Evolutionary conservation across 2,329 filamentous ascomycete genomes (phyloP).

Genomic region (Cercospora brassicicola): DNA sequence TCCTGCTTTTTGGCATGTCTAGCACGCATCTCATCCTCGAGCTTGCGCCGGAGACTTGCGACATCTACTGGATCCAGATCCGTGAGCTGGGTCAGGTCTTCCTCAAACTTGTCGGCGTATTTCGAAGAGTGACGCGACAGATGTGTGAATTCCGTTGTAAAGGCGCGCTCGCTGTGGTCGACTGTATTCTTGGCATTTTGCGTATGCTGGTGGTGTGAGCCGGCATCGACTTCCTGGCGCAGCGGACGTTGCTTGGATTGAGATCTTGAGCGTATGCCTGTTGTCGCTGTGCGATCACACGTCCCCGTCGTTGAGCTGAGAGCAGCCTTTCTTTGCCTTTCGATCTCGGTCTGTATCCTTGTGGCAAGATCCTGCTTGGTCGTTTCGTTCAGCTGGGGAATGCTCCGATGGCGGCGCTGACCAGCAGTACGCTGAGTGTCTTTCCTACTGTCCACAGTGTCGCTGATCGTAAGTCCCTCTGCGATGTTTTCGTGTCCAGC

Average conservation of each 20-base stretch:
- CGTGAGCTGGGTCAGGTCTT: slow-evolving; percentile 56
- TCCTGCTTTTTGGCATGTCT: slow-evolving; percentile 9
- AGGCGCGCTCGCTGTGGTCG: neutral
- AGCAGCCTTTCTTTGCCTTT: slow-evolving; percentile 24
- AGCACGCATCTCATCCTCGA: slow-evolving; percentile 53
- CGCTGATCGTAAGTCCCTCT: slow-evolving; percentile 11
- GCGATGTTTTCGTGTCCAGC: slow-evolving; percentile 10
- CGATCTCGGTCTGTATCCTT: slow-evolving; percentile 35
- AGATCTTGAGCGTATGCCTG: slow-evolving; percentile 18
- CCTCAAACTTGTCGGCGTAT: slow-evolving; percentile 10
- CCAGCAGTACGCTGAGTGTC: neutral
- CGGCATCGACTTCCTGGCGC: neutral
- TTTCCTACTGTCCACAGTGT: neutral
- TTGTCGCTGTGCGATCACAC: neutral
- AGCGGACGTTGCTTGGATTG: slow-evolving; percentile 11
- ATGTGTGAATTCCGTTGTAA: neutral
- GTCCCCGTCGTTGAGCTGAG: neutral
- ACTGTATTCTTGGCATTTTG: neutral
- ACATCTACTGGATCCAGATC: slow-evolving; percentile 56
- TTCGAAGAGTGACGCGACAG: slow-evolving; percentile 20
- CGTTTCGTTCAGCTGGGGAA: slow-evolving; percentile 23
- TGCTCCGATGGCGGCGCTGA: neutral
- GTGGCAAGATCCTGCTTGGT: slow-evolving; percentile 23
- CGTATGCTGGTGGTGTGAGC: neutral
- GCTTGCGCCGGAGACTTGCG: slow-evolving; percentile 53